A percentile compares a stretch with the other conserved stretches of the same genome.
Conservation (phyloP, 768 basidiomycete genomes). For the Tricholoma saponaceum region DNA sequence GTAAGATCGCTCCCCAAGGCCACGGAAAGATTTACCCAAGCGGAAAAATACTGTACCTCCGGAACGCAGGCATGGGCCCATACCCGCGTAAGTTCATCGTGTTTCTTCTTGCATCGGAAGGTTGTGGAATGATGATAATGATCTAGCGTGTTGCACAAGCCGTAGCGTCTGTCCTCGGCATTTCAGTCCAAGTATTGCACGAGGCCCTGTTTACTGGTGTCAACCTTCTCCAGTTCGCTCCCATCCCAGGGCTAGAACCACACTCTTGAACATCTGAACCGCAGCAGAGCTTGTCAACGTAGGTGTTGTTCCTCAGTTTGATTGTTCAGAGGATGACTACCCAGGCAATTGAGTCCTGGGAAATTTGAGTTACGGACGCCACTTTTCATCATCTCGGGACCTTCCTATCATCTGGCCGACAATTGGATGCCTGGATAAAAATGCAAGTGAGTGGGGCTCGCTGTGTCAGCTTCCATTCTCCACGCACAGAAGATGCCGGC, state of each 20-base stretch:
- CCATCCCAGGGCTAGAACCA: constrained; percentile 55
- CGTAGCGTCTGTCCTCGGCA: constrained; percentile 36
- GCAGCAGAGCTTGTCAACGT: constrained; percentile 59
- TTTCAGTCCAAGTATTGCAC: constrained; percentile 36
- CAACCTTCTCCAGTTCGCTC: constrained; percentile 45
- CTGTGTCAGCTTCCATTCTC: no score
- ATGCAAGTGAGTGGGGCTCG: no score
- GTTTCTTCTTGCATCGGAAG: no score
- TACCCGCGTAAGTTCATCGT: constrained; percentile 27
- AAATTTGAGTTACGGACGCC: no score
- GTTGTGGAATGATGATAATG: no score
- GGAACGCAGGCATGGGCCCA: constrained; percentile 37
- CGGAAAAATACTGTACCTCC: constrained; percentile 30
- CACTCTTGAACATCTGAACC: constrained; percentile 62
- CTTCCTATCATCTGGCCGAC: no score
- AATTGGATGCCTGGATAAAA: no score
- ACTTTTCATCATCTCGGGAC: no score
- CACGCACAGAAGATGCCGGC: no score
- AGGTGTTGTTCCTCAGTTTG: constrained; percentile 16
- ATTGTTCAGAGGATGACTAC: no score
- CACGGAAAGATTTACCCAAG: constrained; percentile 26
- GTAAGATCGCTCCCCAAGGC: constrained; percentile 11
- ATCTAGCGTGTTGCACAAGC: constrained; percentile 35
- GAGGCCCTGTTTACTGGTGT: constrained; percentile 39
- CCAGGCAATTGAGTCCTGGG: no score